A percentile compares a stretch with the other conserved stretches of the same genome.
phyloP scores from a whole-genome alignment of 495 filamentous ascomycete species.

The Aspergillus campestris region DNA sequence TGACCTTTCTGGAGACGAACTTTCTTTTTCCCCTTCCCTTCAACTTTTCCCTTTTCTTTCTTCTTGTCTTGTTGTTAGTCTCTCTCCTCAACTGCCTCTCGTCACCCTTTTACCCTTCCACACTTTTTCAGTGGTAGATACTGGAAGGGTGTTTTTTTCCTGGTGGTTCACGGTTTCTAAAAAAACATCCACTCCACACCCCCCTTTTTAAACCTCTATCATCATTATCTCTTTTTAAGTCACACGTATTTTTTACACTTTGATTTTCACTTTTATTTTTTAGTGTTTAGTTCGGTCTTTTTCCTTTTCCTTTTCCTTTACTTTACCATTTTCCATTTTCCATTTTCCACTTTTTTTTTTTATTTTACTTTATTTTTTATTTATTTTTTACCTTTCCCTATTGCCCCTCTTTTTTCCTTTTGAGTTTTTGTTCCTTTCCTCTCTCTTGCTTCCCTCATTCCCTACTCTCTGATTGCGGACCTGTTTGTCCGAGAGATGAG shows the following conservation, averaged over 20 bases:
- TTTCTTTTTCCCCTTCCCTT: not conserved
- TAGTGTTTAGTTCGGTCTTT: not conserved
- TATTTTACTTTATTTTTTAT: not conserved
- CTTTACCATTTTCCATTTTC: not conserved
- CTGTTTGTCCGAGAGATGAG: conserved; percentile 31
- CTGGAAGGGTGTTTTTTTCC: too few relatives aligned
- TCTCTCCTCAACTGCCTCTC: not conserved
- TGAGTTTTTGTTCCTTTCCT: conserved; percentile 1
- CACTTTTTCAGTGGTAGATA: too few relatives aligned
- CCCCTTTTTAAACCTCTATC: too few relatives aligned
- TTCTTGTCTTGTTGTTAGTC: not conserved
- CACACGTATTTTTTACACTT: too few relatives aligned
- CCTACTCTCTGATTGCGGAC: conserved; percentile 11
- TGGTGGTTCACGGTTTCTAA: too few relatives aligned
- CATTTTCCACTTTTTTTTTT: conserved; percentile 1
- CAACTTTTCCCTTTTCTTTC: not conserved
- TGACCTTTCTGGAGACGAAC: conserved; percentile 4
- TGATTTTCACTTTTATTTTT: too few relatives aligned
- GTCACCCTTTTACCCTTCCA: conserved; percentile 6
- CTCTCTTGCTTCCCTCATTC: not conserved
- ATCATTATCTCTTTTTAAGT: too few relatives aligned
- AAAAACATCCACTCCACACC: too few relatives aligned
- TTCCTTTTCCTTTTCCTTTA: not conserved
- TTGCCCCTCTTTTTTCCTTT: not conserved
- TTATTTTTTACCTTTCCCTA: conserved; percentile 1